These are phyloP conservation scores for Paecilomyces sp. DNA, from an alignment of 2,329 filamentous ascomycete genomes.

Conservation along the genomic window DNA sequence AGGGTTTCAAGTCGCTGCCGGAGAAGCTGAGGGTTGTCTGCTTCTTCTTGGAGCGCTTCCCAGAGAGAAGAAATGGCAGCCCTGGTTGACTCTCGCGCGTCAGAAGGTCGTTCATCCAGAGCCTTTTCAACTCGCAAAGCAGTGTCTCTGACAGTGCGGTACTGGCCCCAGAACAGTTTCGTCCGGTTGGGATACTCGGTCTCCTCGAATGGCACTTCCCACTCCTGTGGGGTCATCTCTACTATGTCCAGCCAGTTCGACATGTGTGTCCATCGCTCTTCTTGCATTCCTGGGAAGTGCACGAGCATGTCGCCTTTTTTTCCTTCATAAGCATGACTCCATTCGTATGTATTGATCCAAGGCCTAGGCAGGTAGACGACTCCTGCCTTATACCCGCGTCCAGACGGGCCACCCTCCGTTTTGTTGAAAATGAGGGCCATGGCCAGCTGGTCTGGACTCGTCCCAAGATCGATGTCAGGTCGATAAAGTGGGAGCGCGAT, in stretches of 20 bases:
- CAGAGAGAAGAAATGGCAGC: constrained; percentile 14
- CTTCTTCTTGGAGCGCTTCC: not conserved
- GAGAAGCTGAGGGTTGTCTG: not conserved
- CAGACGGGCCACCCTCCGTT: constrained; percentile 8
- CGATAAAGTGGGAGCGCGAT: constrained; percentile 17
- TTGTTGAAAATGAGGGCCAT: constrained; percentile 15
- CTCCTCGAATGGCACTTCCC: constrained; percentile 15
- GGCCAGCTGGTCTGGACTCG: constrained; percentile 14
- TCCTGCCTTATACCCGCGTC: constrained; percentile 9
- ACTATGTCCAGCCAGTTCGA: constrained; percentile 17
- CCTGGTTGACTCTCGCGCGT: constrained; percentile 11
- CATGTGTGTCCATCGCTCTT: constrained; percentile 19
- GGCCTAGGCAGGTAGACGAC: constrained; percentile 14
- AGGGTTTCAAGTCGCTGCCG: not conserved
- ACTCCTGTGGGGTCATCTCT: constrained; percentile 11
- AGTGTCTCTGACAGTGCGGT: constrained; percentile 9
- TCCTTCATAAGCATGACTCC: constrained; percentile 18
- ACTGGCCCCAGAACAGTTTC: constrained; percentile 13
- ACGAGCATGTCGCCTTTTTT: constrained; percentile 20
- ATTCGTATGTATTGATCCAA: constrained; percentile 22
- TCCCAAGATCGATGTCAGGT: constrained; percentile 12
- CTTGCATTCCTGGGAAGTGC: constrained; percentile 20
- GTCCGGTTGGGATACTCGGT: constrained; percentile 14
- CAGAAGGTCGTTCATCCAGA: not conserved
- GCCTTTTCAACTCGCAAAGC: constrained; percentile 1